A percentile compares a stretch with the other conserved stretches of the same genome.
Evolutionary conservation across 805 yeast genomes (phyloP).

Genomic region (Yarrowia sp.): DNA sequence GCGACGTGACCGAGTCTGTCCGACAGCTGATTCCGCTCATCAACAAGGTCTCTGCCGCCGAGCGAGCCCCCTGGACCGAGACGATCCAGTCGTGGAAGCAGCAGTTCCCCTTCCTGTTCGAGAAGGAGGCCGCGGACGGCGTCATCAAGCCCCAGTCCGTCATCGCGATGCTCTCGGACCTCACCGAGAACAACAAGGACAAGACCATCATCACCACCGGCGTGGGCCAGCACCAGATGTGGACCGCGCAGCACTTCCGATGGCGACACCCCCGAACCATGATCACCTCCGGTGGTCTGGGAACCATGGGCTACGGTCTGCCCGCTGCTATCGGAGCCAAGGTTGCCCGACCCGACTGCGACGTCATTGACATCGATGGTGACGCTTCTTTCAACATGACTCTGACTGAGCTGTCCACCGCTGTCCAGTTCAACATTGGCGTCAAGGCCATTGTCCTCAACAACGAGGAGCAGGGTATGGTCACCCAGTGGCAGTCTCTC

Average conservation of each 20-base stretch:
- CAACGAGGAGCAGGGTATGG: slow-evolving; percentile 99
- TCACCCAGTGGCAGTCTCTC: slow-evolving; percentile 97
- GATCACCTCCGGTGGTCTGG: slow-evolving; percentile 98
- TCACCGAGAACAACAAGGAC: slow-evolving; percentile 59
- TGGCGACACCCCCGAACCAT: slow-evolving; percentile 92
- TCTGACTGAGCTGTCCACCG: slow-evolving; percentile 84
- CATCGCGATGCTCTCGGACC: slow-evolving; percentile 69
- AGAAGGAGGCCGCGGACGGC: slow-evolving; percentile 53
- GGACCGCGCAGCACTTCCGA: slow-evolving; percentile 98
- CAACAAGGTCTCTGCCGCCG: slow-evolving; percentile 45
- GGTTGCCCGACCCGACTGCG: slow-evolving; percentile 89
- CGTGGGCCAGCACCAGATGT: slow-evolving; percentile 99
- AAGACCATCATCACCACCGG: slow-evolving; percentile 93
- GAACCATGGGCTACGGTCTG: slow-evolving; percentile 97
- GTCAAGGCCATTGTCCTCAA: slow-evolving; percentile 85
- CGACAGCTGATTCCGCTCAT: slow-evolving; percentile 69
- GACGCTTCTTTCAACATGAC: slow-evolving; percentile 99
- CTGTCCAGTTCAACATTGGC: slow-evolving; percentile 90
- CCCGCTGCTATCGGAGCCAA: slow-evolving; percentile 99
- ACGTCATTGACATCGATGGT: slow-evolving; percentile 96
- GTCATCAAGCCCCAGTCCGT: slow-evolving; percentile 89
- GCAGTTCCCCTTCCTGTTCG: slow-evolving; percentile 81
- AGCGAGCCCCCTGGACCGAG: slow-evolving; percentile 75
- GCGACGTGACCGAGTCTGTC: slow-evolving; percentile 84
- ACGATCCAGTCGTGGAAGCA: slow-evolving; percentile 78